Conservation (phyloP, 2,329 filamentous ascomycete species). For the Fusarium pilosicola region DNA sequence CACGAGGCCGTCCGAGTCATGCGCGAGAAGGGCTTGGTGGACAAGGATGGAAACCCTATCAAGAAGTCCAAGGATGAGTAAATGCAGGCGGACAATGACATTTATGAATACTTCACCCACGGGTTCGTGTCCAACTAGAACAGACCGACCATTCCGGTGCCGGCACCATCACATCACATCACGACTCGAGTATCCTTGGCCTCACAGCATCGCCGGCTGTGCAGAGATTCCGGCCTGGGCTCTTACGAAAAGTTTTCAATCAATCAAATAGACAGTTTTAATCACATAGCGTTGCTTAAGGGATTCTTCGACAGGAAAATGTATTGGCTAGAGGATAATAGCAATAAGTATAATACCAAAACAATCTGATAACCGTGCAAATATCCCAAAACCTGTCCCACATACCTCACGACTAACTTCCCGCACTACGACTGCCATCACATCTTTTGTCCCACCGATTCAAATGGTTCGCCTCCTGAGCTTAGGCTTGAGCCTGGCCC, state of each 20-base stretch:
- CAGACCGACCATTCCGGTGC: slow-evolving; percentile 30
- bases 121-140: not conserved
- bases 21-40: slow-evolving; percentile 56
- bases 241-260: slow-evolving; percentile 31
- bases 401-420: slow-evolving; percentile 6
- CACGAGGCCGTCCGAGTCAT: slow-evolving; percentile 57
- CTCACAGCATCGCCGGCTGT: slow-evolving; percentile 11
- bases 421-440: not conserved
- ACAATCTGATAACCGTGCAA: slow-evolving; percentile 40
- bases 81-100: not conserved
- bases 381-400: slow-evolving; percentile 47
- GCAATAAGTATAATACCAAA: slow-evolving; percentile 41
- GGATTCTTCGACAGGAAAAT: slow-evolving; percentile 42
- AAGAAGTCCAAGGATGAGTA: slow-evolving; percentile 46
- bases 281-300: slow-evolving; percentile 31
- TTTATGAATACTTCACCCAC: not conserved
- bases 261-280: slow-evolving; percentile 34
- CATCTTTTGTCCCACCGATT: not conserved
- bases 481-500: slow-evolving; percentile 35
- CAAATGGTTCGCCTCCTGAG: not conserved
- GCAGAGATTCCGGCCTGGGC: slow-evolving; percentile 7
- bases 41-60: slow-evolving; percentile 55
- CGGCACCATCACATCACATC: slow-evolving; percentile 29
- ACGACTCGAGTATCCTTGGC: slow-evolving; percentile 14
- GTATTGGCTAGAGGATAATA: slow-evolving; percentile 46